Base-by-base conservation (phyloP, 805 yeast genomes). In the Saccharomycopsis javanensis region DNA sequence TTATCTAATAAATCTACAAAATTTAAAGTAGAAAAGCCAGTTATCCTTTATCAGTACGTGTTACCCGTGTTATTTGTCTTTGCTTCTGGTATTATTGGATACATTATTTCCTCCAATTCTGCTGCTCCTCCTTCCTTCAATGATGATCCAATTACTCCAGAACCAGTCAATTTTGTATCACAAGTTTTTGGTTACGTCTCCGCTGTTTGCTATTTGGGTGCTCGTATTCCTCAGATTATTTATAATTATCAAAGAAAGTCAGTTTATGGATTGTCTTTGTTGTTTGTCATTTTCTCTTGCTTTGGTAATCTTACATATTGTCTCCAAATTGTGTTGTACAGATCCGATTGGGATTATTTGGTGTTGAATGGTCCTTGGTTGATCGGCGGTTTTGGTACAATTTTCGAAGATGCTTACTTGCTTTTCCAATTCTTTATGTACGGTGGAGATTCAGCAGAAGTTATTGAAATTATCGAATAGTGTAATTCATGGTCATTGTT, bases 211-310 rank as follows among this genome's bases (percentile, higher is more conserved):
- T 86, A 86, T 67, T 74, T 86, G 62, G 80, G 86, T 7, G 94
- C 94, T 2, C 72, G 89, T 62, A 69, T 86, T 30, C 99, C 99
- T 0, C 99, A 92, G 70, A 86, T 92, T 55, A 72, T 79, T 57
- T 95, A 87, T 66, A 92, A 92, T 71, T 80, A 83, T 68, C 74
- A 74, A 51, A 79, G 96, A 62, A 81, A 83, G 65, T 86, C 96
- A 4, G 90, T 90, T 56, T 78, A 81, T 57, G 98, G 98, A 1
- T 83, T 94, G 64, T 85, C 96, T 57, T 79, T 92, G 61, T 78
- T 88, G 55, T 87, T 86, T 70, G 86, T 86, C 71, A 69, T 86
- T 62, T 81, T 86, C 61, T 84, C 91, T 31, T 79, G 86, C 8
- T 71, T 85, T 64, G 95, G 94, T 18, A 86, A 86, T 67, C 65